Evolutionary conservation across 371 early-diverging fungal genomes (phyloP), one percentile per base, ranked within the genome.

Genomic region (Circinella umbellata): DNA sequence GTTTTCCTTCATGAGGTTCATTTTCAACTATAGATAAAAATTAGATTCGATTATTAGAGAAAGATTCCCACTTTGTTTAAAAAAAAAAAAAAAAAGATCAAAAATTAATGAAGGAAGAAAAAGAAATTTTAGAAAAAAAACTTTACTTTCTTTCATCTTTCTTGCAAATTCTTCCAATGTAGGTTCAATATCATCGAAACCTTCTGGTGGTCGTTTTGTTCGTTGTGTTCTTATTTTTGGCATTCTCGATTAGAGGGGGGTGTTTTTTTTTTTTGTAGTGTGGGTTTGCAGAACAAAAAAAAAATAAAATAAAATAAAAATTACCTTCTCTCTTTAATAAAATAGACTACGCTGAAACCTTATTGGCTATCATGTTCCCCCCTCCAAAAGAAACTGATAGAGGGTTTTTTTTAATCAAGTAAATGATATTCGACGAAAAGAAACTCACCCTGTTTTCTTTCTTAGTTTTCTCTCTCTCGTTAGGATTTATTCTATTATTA

Each of bases 111-210:
- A 47, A 47, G 0, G 15, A 61, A 63, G 15, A 57, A 35, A 46
- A 39, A 54, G 62, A 49, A 57, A 54, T 63, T 54, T 47, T 38
- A 76, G 61, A 49, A 51, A 54, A 66, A 60, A 48, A 36, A 76
- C 87, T 74, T 27, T 90, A 95, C 97, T 96, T 79, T 99, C 98
- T 70, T 96, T 88, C 97, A 99, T 96, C 81, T 96, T 96, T 69
- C 86, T 85, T 27, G 93, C 93, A 73, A 98, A 93, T 73, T 99
- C 98, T 49, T 81, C 84, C 57, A 99, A 86, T 1, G 95, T 96
- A 7, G 97, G 96, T 74, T 98, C 98, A 53, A 99, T 93, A 63
- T 95, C 94, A 61, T 96, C 98, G 84, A 93, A 98, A 17, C 98
- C 99, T 64, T 92, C 94, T 27, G 99, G 99, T 42, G 97, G 93